Evolutionary conservation across 805 yeast species (phyloP), one percentile per base, ranked within the genome.

Genomic region (Saccharomyces jurei): DNA sequence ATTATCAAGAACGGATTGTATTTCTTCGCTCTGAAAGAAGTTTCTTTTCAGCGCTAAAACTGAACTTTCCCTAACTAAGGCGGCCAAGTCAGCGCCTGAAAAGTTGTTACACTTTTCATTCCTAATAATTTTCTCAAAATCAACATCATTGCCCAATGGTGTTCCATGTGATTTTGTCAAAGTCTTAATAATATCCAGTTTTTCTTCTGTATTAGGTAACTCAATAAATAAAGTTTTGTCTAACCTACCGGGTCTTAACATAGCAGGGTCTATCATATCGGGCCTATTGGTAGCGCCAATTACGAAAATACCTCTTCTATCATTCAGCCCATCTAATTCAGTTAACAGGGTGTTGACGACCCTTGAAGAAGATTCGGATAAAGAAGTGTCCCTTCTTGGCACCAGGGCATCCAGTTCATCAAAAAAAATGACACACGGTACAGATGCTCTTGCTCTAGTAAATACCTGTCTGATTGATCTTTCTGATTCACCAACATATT

Each of bases 201-300:
- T 78, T 68, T 94, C 99, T 2, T 74, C 77, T 0, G 82, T 80
- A 6, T 81, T 80, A 3, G 99, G 99, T 51, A 92, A 77, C 67
- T 92, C 97, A 28, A 92, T 92, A 70, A 85, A 92, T 48, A 92
- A 74, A 2, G 96, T 89, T 71, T 92, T 94, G 67, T 94, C 98
- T 63, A 92, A 77, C 70, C 99, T 81, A 5, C 98, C 99, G 0
- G 98, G 98, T 67, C 99, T 81, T 48, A 94, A 73, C 98, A 92
- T 94, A 0, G 99, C 99, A 3, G 96, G 90, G 71, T 92, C 99
- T 60, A 92, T 94, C 89, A 92, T 92, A 68, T 92, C 99, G 0
- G 98, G 98, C 68, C 99, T 80, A 64, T 92, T 92, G 0, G 99
- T 92, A 1, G 99, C 99, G 29, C 97, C 98, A 60, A 92, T 82